phyloP scores from a whole-genome alignment of 176 grass and related monocot genomes.

The Puccinellia tenuiflora region DNA sequence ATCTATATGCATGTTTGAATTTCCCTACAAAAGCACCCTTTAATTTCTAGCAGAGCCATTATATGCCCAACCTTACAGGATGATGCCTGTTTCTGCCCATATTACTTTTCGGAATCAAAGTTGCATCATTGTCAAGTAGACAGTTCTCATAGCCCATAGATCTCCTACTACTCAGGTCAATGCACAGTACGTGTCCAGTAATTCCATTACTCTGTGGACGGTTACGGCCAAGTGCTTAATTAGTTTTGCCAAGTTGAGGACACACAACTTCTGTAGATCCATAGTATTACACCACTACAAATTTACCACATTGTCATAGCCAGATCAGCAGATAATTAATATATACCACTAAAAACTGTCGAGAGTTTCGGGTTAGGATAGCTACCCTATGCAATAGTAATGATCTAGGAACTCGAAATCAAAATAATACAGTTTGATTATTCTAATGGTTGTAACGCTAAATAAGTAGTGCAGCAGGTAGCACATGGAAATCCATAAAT shows the following conservation, averaged over 20 bases:
- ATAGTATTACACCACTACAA: background rate
- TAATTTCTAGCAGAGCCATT: background rate
- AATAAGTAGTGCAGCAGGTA: background rate
- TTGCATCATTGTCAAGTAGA: background rate
- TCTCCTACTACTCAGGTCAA: background rate
- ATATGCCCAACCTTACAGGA: background rate
- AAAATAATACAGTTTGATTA: constrained; percentile 7
- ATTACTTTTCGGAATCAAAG: background rate
- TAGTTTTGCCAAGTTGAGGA: background rate
- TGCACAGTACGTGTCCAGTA: background rate
- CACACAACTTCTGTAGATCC: background rate
- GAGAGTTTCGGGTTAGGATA: background rate
- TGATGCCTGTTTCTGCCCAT: background rate
- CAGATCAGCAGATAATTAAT: constrained; percentile 1
- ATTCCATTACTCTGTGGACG: background rate
- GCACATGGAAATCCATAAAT: constrained; percentile 5
- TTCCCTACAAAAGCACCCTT: background rate
- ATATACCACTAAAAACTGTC: background rate
- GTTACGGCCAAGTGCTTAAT: background rate
- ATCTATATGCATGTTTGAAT: background rate
- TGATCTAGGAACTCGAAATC: background rate
- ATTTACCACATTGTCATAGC: background rate
- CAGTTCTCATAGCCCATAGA: background rate
- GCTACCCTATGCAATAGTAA: background rate
- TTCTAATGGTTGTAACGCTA: background rate